Conservation (phyloP, 78 protist species). For the Isochrysis galbana region DNA sequence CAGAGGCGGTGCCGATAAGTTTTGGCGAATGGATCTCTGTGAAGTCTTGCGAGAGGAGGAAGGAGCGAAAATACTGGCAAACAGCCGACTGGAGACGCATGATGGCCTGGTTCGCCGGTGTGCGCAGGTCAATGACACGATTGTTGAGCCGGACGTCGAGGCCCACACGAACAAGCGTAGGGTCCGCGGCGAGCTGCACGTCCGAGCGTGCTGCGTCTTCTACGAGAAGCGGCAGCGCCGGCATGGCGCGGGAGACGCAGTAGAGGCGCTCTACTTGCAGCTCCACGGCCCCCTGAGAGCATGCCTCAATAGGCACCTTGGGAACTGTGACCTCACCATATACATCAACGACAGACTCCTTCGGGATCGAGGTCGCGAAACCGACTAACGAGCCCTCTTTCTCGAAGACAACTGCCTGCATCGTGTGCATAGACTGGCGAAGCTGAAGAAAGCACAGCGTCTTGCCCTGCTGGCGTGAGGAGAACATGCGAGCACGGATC, state of each 20-base stretch:
- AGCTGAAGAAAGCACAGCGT: background rate
- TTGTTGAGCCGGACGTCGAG: conserved; percentile 83
- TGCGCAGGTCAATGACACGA: conserved; percentile 88
- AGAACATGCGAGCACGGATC: background rate
- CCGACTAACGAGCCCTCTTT: background rate
- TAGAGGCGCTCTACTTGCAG: background rate
- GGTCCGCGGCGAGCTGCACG: conserved; percentile 17
- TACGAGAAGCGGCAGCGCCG: conserved; percentile 73
- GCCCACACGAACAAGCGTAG: conserved; percentile 41
- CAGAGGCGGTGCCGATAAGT: conserved; percentile 84
- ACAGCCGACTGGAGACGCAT: background rate
- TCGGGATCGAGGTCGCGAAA: background rate
- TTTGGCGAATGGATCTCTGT: conserved; percentile 98
- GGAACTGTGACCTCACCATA: background rate
- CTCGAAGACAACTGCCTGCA: background rate
- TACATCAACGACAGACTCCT: background rate
- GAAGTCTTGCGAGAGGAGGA: conserved; percentile 60
- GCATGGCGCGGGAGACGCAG: background rate
- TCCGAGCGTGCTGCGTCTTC: conserved; percentile 75
- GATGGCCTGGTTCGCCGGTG: background rate
- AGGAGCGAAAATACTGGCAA: background rate
- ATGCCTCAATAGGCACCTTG: background rate
- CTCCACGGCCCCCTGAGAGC: background rate
- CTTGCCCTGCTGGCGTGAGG: background rate
- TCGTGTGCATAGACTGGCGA: background rate